phyloP scores from a whole-genome alignment of 2,329 filamentous ascomycete species.

The Cercospora beticola region DNA sequence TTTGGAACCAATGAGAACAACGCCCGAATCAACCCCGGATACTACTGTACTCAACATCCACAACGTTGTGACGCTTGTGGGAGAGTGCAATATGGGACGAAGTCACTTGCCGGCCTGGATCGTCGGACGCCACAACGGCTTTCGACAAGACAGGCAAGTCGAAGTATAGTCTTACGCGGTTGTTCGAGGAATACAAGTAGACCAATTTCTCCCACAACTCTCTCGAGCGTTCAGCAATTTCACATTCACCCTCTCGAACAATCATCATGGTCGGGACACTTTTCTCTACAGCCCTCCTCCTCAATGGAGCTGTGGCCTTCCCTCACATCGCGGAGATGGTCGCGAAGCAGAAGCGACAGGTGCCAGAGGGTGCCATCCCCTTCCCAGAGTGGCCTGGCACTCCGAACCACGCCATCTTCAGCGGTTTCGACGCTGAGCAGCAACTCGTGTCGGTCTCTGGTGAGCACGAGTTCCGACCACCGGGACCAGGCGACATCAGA shows the following conservation, averaged over 20 bases:
- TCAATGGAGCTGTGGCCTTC: conserved; percentile 25
- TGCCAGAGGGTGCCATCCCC: conserved; percentile 16
- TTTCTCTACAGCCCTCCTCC: conserved; percentile 20
- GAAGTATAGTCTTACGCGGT: neutral
- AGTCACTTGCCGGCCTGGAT: conserved; percentile 1
- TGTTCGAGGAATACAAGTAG: neutral
- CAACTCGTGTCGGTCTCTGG: conserved; percentile 33
- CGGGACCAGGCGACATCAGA: conserved; percentile 28
- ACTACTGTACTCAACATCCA: conserved; percentile 1
- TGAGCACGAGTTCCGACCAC: conserved; percentile 27
- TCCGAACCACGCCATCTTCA: conserved; percentile 25
- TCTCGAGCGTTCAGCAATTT: no score
- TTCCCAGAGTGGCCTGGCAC: conserved; percentile 30
- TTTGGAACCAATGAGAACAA: neutral
- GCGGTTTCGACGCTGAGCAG: conserved; percentile 31
- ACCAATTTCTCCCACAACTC: neutral
- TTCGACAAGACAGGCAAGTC: conserved; percentile 3
- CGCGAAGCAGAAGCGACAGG: conserved; percentile 19
- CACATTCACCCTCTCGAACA: neutral
- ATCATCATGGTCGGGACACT: conserved; percentile 7
- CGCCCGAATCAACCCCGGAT: neutral
- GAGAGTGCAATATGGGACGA: neutral
- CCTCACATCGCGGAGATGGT: conserved; percentile 29
- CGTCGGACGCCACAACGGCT: neutral
- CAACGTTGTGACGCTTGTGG: neutral